Conservation (phyloP, 2,329 filamentous ascomycete genomes). For the Apiospora koreana region DNA sequence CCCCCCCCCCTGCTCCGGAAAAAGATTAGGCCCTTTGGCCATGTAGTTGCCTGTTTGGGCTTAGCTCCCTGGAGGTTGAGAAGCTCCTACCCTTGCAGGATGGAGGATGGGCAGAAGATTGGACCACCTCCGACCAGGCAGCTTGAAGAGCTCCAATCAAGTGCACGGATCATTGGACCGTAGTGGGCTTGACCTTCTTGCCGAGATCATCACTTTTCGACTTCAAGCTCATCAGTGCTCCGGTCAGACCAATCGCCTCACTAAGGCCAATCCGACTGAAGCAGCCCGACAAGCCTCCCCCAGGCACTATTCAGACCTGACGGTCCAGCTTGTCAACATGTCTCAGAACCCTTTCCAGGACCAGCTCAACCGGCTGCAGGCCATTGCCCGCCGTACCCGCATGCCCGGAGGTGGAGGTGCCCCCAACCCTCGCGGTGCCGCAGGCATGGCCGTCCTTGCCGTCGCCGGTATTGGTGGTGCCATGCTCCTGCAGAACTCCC, state of each 20-base stretch:
- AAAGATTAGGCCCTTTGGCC: slow-evolving; percentile 5
- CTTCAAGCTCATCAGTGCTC: not conserved
- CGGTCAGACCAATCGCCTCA: not conserved
- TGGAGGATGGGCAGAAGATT: not conserved
- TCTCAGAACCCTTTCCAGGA: slow-evolving; percentile 34
- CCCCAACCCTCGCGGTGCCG: slow-evolving; percentile 43
- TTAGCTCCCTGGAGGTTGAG: not conserved
- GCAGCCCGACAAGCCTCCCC: not conserved
- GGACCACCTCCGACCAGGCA: too few relatives aligned
- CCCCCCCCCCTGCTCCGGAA: not conserved
- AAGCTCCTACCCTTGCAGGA: not conserved
- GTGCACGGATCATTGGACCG: not conserved
- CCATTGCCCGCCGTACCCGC: slow-evolving; percentile 32
- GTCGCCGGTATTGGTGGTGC: slow-evolving; percentile 49
- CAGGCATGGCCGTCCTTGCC: slow-evolving; percentile 40
- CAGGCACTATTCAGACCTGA: not conserved
- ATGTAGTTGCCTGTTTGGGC: not conserved
- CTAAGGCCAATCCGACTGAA: not conserved
- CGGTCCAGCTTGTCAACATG: slow-evolving; percentile 24
- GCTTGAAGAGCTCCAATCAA: slow-evolving; percentile 1
- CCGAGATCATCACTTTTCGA: slow-evolving; percentile 11
- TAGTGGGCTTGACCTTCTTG: not conserved
- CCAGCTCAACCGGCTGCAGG: slow-evolving; percentile 25
- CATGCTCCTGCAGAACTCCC: slow-evolving; percentile 58
- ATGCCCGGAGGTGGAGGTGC: slow-evolving; percentile 33